Conservation (phyloP, 2,329 filamentous ascomycete species). For the Pestalotiopsis sp. region DNA sequence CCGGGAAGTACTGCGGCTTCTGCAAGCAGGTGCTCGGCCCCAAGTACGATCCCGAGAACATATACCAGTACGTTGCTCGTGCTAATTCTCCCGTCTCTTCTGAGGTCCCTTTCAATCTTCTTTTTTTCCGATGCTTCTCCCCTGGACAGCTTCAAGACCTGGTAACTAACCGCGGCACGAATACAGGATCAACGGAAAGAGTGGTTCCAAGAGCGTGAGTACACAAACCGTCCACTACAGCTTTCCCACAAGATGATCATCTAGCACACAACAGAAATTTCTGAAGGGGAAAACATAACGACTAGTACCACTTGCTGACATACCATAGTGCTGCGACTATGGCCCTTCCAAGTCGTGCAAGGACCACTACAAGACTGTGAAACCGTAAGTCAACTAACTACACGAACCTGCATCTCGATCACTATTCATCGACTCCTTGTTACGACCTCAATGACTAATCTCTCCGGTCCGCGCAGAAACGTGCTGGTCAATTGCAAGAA, state of each 20-base stretch:
- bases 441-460: not conserved
- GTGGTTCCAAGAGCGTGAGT: not conserved
- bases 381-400: not conserved
- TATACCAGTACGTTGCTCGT: not conserved
- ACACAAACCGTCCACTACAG: too few species aligned
- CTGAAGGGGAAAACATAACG: not conserved
- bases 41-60: not conserved
- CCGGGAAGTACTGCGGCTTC: not conserved
- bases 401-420: not conserved
- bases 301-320: not conserved
- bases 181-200: not conserved
- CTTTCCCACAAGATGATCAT: not conserved
- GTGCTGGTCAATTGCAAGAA: not conserved
- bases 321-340: not conserved
- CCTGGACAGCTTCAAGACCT: not conserved
- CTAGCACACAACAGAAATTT: not conserved
- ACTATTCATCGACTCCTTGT: not conserved
- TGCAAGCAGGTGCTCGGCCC: not conserved
- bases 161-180: not conserved
- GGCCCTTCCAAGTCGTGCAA: not conserved
- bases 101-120: too few species aligned
- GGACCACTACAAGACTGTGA: not conserved
- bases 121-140: not conserved
- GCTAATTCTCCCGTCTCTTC: not conserved
- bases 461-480: not conserved